A percentile compares a stretch with the other conserved stretches of the same genome.
Conservation (phyloP, 495 filamentous ascomycete genomes). For the Cercophora samala region DNA sequence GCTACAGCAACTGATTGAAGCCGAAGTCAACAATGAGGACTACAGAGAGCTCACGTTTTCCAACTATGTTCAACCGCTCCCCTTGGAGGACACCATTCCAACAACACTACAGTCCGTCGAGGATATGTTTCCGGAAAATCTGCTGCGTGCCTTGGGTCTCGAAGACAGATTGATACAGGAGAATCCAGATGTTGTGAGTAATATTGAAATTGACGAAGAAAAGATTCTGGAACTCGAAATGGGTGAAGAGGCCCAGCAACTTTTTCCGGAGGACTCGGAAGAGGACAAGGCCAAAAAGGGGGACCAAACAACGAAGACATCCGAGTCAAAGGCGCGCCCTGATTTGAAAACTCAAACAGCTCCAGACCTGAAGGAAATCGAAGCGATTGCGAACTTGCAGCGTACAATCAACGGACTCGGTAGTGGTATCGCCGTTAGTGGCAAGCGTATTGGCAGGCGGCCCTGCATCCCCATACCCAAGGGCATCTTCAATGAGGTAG, state of each 20-base stretch:
- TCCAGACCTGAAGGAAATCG: neutral
- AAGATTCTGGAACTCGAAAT: constrained; percentile 39
- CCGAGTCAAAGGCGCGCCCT: neutral
- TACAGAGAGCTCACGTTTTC: constrained; percentile 56
- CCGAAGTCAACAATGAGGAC: constrained; percentile 57
- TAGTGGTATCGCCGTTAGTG: constrained; percentile 27
- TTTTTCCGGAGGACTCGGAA: constrained; percentile 52
- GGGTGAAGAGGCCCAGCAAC: constrained; percentile 41
- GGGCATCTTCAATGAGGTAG: constrained; percentile 14
- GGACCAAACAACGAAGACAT: neutral
- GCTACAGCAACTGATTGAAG: constrained; percentile 54
- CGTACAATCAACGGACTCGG: constrained; percentile 16
- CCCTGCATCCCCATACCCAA: constrained; percentile 21
- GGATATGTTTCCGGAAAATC: constrained; percentile 73
- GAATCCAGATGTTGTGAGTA: constrained; percentile 29
- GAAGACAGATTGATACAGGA: constrained; percentile 25
- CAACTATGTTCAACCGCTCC: constrained; percentile 53
- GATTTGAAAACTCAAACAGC: neutral
- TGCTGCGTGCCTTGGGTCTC: constrained; percentile 49
- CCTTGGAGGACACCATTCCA: constrained; percentile 58
- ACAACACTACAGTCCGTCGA: constrained; percentile 79
- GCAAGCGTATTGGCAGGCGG: constrained; percentile 19
- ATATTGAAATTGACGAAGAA: constrained; percentile 46
- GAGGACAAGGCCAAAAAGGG: constrained; percentile 42
- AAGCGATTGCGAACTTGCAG: constrained; percentile 8